Evolutionary conservation across 805 yeast species (phyloP), one percentile per base, ranked within the genome.

Genomic region (Metschnikowia arizonensis): DNA sequence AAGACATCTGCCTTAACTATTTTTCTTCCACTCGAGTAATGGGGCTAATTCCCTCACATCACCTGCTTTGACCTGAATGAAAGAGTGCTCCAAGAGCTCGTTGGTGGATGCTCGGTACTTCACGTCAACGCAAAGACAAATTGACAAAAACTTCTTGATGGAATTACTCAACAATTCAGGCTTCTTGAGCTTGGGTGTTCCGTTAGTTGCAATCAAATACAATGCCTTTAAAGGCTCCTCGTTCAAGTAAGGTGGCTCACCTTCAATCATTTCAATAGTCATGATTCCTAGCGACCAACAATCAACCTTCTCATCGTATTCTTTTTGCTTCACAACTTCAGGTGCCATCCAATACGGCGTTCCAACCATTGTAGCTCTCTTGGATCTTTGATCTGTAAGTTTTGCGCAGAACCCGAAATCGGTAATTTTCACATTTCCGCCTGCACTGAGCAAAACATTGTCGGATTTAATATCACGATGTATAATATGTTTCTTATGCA

Each of bases 341-440:
- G 93, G 93, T 0, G 93, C 93, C 93, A 85, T 85, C 93, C 93
- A 85, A 64, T 85, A 85, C 8, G 93, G 91, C 1, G 93, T 85
- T 5, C 93, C 93, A 4, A 85, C 93, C 91, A 85, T 84, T 3
- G 93, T 85, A 25, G 88, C 86, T 48, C 93, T 74, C 66, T 85
- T 85, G 49, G 78, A 74, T 42, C 84, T 73, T 58, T 80, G 80
- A 54, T 82, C 89, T 17, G 85, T 85, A 51, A 85, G 76, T 59
- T 85, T 84, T 14, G 93, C 93, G 32, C 64, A 72, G 53, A 71
- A 72, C 6, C 76, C 76, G 51, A 72, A 72, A 55, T 72, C 76
- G 4, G 76, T 72, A 39, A 72, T 72, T 52, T 72, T 72, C 30
- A 72, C 74, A 43, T 70, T 63, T 8, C 76, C 76, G 33, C 52